phyloP scores from a whole-genome alignment of 768 basidiomycete species.

The Trametes cingulata region DNA sequence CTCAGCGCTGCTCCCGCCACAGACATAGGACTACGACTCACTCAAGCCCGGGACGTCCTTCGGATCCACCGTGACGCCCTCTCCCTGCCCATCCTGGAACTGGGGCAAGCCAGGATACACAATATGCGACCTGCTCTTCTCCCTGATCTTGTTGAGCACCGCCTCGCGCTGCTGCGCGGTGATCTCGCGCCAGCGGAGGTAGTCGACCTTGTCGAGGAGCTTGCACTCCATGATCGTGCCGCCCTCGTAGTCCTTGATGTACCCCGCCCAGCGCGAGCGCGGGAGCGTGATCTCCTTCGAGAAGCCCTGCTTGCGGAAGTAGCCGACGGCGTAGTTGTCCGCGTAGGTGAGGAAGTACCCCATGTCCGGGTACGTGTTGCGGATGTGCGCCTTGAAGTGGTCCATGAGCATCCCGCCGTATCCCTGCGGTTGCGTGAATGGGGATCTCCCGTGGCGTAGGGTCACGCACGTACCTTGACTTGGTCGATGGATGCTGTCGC shows the following conservation, averaged over 20 bases:
- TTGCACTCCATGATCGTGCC: conserved; percentile 99
- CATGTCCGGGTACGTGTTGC: conserved; percentile 79
- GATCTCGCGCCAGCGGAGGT: conserved; percentile 76
- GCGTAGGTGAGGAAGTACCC: conserved; percentile 97
- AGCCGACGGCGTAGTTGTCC: conserved; percentile 98
- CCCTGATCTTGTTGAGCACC: conserved; percentile 83
- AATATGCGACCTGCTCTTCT: conserved; percentile 83
- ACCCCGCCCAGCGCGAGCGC: conserved; percentile 92
- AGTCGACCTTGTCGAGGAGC: conserved; percentile 91
- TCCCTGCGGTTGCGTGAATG: conserved; percentile 53
- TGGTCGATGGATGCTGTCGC: conserved; percentile 96
- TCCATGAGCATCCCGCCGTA: conserved; percentile 99
- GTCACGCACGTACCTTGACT: conserved; percentile 71
- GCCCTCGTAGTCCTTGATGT: conserved; percentile 99
- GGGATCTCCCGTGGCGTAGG: background rate
- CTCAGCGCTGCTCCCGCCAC: conserved; percentile 17
- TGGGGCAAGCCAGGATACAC: conserved; percentile 78
- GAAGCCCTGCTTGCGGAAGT: conserved; percentile 99
- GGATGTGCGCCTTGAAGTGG: conserved; percentile 93
- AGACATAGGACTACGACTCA: background rate
- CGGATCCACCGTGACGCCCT: conserved; percentile 59
- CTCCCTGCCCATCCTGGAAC: conserved; percentile 62
- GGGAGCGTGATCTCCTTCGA: conserved; percentile 96
- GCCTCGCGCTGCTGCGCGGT: conserved; percentile 86
- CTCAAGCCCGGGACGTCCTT: conserved; percentile 85